These are phyloP conservation scores for Psilocybe cyanescens DNA, from an alignment of 768 basidiomycete genomes.

Conservation along the genomic window DNA sequence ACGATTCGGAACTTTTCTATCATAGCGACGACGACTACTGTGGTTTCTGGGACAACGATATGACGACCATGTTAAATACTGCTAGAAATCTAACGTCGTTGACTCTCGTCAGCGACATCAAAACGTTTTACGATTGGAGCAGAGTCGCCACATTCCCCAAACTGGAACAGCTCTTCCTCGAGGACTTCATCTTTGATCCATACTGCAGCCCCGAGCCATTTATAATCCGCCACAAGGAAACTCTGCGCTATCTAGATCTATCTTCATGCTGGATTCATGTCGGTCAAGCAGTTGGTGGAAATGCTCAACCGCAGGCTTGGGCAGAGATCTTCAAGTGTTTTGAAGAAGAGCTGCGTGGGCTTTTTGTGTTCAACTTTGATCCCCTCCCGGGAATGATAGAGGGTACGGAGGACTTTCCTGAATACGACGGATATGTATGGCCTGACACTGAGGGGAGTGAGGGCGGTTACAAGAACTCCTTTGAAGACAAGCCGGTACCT, in stretches of 20 bases:
- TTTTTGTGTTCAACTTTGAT: not conserved
- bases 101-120: not conserved
- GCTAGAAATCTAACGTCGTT: not conserved
- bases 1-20: not conserved
- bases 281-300: not conserved
- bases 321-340: not conserved
- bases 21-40: conserved; percentile 2
- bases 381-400: not conserved
- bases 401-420: not conserved
- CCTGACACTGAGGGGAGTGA: not conserved
- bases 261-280: not conserved
- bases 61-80: not conserved
- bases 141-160: not conserved
- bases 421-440: conserved; percentile 1
- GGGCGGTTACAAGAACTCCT: not conserved
- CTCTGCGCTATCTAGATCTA: not conserved
- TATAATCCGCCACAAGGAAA: not conserved
- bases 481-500: not conserved
- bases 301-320: not conserved
- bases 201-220: conserved; percentile 1
- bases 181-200: not conserved
- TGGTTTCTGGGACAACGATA: not conserved
- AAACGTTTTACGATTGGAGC: not conserved
- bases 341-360: not conserved
- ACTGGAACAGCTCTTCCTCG: not conserved